These are phyloP conservation scores for Kodamaea jinghongensis DNA, from an alignment of 805 yeast species.

Conservation along the genomic window DNA sequence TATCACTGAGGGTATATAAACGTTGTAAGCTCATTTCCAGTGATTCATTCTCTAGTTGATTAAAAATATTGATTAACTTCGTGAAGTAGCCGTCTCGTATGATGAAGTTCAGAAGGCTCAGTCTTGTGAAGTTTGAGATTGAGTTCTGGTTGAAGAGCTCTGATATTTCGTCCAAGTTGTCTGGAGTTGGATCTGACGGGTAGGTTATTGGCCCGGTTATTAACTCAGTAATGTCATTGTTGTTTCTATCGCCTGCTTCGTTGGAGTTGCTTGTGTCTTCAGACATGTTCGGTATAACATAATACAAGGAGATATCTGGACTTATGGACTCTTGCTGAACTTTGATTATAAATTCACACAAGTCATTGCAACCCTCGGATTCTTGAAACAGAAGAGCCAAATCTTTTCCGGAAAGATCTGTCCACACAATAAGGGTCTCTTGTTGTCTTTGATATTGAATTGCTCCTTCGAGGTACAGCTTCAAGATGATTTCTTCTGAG, in stretches of 20 bases:
- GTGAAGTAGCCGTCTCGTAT: constrained; percentile 51
- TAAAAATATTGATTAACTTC: constrained; percentile 51
- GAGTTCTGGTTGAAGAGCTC: constrained; percentile 59
- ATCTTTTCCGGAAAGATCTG: constrained; percentile 69
- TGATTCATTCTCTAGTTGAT: constrained; percentile 47
- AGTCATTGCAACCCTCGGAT: constrained; percentile 77
- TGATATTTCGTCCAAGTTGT: constrained; percentile 52
- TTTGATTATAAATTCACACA: constrained; percentile 76
- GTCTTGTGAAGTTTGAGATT: constrained; percentile 60
- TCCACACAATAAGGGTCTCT: constrained; percentile 93
- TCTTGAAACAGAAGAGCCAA: constrained; percentile 92
- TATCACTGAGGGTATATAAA: constrained; percentile 67
- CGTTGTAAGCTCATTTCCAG: constrained; percentile 45
- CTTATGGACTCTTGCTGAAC: constrained; percentile 58
- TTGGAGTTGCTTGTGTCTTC: constrained; percentile 21
- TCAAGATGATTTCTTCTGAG: constrained; percentile 55
- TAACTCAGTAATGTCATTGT: constrained; percentile 63
- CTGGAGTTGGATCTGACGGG: constrained; percentile 55
- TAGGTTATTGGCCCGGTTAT: constrained; percentile 75
- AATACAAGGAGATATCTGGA: constrained; percentile 61
- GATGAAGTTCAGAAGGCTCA: constrained; percentile 56
- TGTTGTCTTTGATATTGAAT: constrained; percentile 91
- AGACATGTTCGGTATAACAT: constrained; percentile 51
- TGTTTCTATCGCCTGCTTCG: constrained; percentile 10
- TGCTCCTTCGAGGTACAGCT: constrained; percentile 66